Evolutionary conservation across 2,329 filamentous ascomycete species (phyloP).

Genomic region (Drechslerella dactyloides): DNA sequence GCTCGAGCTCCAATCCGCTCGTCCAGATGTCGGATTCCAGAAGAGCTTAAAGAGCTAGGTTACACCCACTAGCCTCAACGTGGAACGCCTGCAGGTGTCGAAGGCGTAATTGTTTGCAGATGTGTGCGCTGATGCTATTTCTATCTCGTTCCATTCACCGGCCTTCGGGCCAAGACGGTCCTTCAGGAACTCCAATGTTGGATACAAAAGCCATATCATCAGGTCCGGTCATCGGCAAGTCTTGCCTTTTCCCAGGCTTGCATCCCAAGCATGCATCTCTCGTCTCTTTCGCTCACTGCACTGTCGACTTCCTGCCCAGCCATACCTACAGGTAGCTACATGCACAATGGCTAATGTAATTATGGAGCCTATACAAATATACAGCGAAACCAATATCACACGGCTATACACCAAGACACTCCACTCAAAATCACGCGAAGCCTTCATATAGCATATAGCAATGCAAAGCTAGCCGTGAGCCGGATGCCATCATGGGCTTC

Average conservation of each 20-base stretch:
- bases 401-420: neutral
- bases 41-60: neutral
- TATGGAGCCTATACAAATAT: too few species aligned
- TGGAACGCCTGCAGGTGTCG: neutral
- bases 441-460: neutral
- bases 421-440: neutral
- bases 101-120: neutral
- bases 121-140: neutral
- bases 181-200: neutral
- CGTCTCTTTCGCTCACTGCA: too few species aligned
- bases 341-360: neutral
- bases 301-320: neutral
- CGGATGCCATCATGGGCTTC: neutral
- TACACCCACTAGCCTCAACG: neutral
- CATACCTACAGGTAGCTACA: neutral
- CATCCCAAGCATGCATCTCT: too few species aligned
- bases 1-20: neutral
- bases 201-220: slow-evolving; percentile 1
- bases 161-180: neutral
- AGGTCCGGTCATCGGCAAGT: neutral
- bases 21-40: neutral
- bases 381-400: neutral
- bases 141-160: neutral
- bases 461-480: neutral
- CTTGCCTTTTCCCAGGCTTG: neutral